These are phyloP conservation scores for Pseudozyma sp. DNA, from an alignment of 1,284 basidiomycete species.

Conservation along the genomic window DNA sequence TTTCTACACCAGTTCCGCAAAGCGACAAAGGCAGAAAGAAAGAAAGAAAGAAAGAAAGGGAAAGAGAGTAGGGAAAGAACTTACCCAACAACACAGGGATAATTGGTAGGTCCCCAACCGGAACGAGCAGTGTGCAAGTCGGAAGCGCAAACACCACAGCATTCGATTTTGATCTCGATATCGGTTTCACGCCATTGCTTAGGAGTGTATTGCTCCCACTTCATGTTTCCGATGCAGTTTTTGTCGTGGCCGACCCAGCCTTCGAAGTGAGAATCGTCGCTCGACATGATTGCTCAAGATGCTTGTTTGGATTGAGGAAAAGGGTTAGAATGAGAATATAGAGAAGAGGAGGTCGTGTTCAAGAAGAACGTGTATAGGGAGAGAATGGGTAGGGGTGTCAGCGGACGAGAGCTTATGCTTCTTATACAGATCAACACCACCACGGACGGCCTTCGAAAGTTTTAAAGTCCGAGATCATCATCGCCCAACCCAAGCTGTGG, in stretches of 20 bases:
- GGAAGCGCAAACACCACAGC: conserved; percentile 54
- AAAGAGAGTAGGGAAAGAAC: not conserved
- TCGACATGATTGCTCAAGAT: conserved; percentile 19
- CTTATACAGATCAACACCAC: conserved; percentile 1
- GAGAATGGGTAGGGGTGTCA: too few species aligned
- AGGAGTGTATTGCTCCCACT: conserved; percentile 51
- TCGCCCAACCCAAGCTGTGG: not conserved
- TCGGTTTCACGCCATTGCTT: conserved; percentile 56
- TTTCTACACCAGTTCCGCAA: not conserved
- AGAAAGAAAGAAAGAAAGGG: not conserved
- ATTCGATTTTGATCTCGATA: conserved; percentile 55
- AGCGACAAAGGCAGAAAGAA: not conserved
- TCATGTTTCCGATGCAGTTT: conserved; percentile 53
- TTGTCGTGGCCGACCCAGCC: conserved; percentile 61
- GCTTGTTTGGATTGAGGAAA: not conserved
- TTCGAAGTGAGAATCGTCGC: conserved; percentile 46
- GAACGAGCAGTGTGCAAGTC: conserved; percentile 58
- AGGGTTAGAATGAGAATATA: too few species aligned
- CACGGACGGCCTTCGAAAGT: not conserved
- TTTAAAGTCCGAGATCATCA: not conserved
- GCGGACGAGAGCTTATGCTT: not conserved
- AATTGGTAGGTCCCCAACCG: conserved; percentile 58
- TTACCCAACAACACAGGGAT: conserved; percentile 50
- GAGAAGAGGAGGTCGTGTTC: too few species aligned
- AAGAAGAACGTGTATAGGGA: too few species aligned